phyloP scores from a whole-genome alignment of 1,284 basidiomycete species.

The Pulchroboletus neoregius region DNA sequence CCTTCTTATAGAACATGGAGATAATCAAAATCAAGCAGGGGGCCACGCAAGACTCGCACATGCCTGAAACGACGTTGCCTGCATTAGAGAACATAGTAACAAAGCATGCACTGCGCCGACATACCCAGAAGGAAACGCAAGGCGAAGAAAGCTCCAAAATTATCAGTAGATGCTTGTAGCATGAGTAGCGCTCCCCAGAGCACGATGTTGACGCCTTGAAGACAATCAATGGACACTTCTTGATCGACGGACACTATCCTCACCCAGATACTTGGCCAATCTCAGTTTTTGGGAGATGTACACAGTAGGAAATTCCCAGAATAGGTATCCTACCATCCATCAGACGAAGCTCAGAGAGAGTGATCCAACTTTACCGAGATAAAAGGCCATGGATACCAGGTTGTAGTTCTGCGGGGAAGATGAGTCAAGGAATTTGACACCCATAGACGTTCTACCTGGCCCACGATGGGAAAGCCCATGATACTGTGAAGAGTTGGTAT shows the following conservation, averaged over 20 bases:
- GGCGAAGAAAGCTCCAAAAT: conserved; percentile 59
- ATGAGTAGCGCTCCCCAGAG: conserved; percentile 61
- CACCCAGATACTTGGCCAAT: conserved; percentile 61
- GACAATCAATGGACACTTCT: not conserved
- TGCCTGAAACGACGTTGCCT: conserved; percentile 38
- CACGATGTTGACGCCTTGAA: conserved; percentile 53
- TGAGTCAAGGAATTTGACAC: conserved; percentile 10
- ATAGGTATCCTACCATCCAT: conserved; percentile 45
- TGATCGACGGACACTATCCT: not conserved
- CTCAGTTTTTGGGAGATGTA: conserved; percentile 61
- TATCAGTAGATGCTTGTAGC: conserved; percentile 53
- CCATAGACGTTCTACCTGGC: conserved; percentile 41
- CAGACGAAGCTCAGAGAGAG: not conserved
- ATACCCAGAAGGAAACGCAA: conserved; percentile 58
- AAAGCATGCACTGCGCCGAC: conserved; percentile 6
- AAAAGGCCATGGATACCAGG: conserved; percentile 61
- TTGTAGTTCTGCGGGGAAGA: conserved; percentile 48
- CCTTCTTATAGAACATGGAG: conserved; percentile 67
- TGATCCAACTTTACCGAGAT: conserved; percentile 17
- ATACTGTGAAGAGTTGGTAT: conserved; percentile 39
- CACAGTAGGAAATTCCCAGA: conserved; percentile 66
- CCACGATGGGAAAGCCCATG: conserved; percentile 62
- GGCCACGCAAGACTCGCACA: conserved; percentile 63
- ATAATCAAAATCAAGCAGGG: conserved; percentile 62
- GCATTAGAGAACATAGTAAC: not conserved